phyloP scores from a whole-genome alignment of 73 alveolate species.

The Effrenium voratum region DNA sequence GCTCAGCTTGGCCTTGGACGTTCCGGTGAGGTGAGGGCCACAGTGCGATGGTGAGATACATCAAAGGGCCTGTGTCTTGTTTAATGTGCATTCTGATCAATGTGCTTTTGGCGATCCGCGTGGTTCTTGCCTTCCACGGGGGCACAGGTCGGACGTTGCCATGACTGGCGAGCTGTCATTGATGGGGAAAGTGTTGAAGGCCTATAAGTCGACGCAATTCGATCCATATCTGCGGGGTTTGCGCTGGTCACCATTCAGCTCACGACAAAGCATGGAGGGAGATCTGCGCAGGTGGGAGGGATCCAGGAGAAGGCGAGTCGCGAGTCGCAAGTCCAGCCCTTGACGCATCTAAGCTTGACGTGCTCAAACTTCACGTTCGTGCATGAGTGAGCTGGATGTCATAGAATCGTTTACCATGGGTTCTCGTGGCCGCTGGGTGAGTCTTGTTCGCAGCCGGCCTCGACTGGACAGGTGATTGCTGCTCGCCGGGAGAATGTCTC shows the following conservation, averaged over 20 bases:
- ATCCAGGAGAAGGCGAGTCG: conserved; percentile 96
- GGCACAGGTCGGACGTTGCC: conserved; percentile 94
- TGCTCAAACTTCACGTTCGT: too few relatives aligned
- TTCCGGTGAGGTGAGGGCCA: conserved; percentile 93
- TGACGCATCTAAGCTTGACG: too few relatives aligned
- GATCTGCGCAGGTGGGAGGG: conserved; percentile 95
- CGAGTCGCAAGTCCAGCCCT: too few relatives aligned
- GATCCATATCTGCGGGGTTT: neutral
- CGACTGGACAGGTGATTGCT: conserved; percentile 95
- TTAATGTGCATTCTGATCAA: too few relatives aligned
- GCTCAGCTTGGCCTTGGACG: conserved; percentile 94
- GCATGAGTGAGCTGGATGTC: too few relatives aligned
- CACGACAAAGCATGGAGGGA: neutral
- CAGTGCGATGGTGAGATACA: too few relatives aligned
- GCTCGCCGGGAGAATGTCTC: conserved; percentile 96
- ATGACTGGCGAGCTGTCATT: conserved; percentile 97
- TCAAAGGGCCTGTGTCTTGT: too few relatives aligned
- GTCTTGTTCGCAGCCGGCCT: too few relatives aligned
- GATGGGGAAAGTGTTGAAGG: conserved; percentile 96
- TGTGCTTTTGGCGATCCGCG: neutral
- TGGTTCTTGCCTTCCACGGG: neutral
- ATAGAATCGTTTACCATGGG: too few relatives aligned
- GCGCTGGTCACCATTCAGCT: neutral
- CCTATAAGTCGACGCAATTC: too few relatives aligned
- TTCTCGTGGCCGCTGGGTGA: too few relatives aligned